Evolutionary conservation across 176 grass and related monocot species (phyloP).

Genomic region (Oryza nivara): DNA sequence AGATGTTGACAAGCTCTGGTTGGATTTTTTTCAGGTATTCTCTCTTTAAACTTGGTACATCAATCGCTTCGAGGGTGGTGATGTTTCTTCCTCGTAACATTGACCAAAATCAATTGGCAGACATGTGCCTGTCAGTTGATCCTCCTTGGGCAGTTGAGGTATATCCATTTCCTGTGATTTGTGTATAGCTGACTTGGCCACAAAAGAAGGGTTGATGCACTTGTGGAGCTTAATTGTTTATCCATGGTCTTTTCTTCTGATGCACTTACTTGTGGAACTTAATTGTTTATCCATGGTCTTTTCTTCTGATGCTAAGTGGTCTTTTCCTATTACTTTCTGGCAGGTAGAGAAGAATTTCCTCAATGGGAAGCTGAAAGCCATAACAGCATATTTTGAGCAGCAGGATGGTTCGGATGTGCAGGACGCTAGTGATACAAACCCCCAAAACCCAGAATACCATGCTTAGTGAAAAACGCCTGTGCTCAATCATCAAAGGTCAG

Average conservation of each 20-base stretch:
- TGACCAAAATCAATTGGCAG: slow-evolving; percentile 79
- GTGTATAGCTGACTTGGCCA: neutral
- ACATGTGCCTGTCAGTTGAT: slow-evolving; percentile 69
- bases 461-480: neutral
- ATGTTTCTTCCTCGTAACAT: slow-evolving; percentile 96
- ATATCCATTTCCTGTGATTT: slow-evolving; percentile 39
- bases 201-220: neutral
- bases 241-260: neutral
- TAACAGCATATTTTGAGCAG: slow-evolving; percentile 86
- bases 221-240: neutral
- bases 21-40: slow-evolving; percentile 51
- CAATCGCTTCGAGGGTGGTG: slow-evolving; percentile 78
- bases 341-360: slow-evolving; percentile 95
- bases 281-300: neutral
- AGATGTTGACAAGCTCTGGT: slow-evolving; percentile 14
- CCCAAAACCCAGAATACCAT: neutral
- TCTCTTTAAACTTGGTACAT: slow-evolving; percentile 78
- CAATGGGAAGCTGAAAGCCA: slow-evolving; percentile 89
- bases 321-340: slow-evolving; percentile 23
- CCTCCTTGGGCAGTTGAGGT: slow-evolving; percentile 90
- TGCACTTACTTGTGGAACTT: neutral
- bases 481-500: neutral
- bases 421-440: neutral
- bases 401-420: neutral
- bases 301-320: neutral